Evolutionary conservation across 257 asterid genomes (phyloP), one percentile per base, ranked within the genome.

Genomic region (Mentha longifolia): DNA sequence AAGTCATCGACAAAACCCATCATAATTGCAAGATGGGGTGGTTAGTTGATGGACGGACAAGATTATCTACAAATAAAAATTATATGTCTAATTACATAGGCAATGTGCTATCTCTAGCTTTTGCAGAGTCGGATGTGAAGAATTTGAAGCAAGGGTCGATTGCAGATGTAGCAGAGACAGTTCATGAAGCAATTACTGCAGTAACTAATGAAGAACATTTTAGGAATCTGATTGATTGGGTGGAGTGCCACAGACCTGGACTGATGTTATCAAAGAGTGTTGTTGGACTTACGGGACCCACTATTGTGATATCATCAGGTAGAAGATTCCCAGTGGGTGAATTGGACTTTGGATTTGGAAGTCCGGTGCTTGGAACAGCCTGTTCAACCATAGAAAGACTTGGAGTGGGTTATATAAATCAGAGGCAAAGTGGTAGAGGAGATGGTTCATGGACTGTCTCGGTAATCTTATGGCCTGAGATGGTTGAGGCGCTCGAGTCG

Each of bases 401-500:
- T 35, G 95, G 91, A 76, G 91, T 85, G 56, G 89, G 91, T 22
- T 85, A 88, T 33, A 77, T 88, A 8, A 88, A 85, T 67, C 95
- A 88, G 76, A 79, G 92, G 80, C 62, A 70, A 61, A 74, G 82
- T 72, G 86, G 80, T 6, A 16, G 42, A 4, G 79, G 74, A 0
- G 87, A 86, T 35, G 90, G 90, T 13, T 84, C 88, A 11, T 88
- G 95, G 92, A 82, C 78, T 3, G 74, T 88, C 59, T 84, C 95
- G 13, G 81, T 77, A 8, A 85, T 85, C 22, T 58, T 88, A 46
- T 85, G 95, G 91, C 85, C 85, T 1, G 88, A 86, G 59, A 84
- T 86, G 88, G 82, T 76, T 41, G 80, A 62, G 42, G 85, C 90
- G 13, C 80, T 88, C 22, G 88, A 86, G 73, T 86, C 85, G 3